Percentiles rank a stretch among this genome's conserved stretches.
phyloP scores from a whole-genome alignment of 148 eudicot species.

The Dianthus caryophyllus region DNA sequence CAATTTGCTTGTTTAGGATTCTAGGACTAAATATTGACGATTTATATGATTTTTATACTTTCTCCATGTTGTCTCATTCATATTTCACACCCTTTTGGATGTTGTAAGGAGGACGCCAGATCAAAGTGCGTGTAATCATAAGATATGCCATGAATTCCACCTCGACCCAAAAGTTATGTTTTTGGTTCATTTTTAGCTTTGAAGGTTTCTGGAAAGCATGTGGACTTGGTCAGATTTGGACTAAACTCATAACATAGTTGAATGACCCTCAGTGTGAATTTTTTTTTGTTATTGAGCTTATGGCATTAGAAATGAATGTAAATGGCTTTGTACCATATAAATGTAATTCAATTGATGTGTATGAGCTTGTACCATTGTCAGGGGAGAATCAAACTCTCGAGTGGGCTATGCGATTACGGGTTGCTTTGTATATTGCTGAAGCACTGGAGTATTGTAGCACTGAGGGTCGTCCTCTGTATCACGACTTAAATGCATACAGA shows the following conservation, averaged over 20 bases:
- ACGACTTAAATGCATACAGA: conserved; percentile 85
- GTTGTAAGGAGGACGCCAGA: not conserved
- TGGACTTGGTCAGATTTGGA: conserved; percentile 1
- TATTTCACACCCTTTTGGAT: not conserved
- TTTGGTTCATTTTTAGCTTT: not conserved
- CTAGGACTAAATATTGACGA: not conserved
- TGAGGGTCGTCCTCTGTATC: conserved; percentile 79
- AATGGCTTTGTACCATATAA: not conserved
- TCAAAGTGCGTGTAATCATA: not conserved
- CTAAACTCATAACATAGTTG: not conserved
- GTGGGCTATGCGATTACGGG: conserved; percentile 92
- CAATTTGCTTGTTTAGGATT: not conserved
- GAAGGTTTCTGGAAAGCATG: not conserved
- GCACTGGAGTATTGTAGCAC: conserved; percentile 76
- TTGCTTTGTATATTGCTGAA: conserved; percentile 79
- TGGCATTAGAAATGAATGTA: not conserved
- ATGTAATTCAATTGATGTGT: not conserved
- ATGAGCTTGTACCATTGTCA: conserved; percentile 24
- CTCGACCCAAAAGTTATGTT: too few species aligned
- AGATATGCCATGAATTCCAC: too few species aligned
- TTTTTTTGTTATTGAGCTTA: not conserved
- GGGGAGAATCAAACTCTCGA: conserved; percentile 95
- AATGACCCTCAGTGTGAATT: not conserved
- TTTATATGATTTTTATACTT: not conserved
- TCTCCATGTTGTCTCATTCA: not conserved